These are phyloP conservation scores for Eucommia ulmoides DNA, from an alignment of 257 asterid species.

Conservation along the genomic window DNA sequence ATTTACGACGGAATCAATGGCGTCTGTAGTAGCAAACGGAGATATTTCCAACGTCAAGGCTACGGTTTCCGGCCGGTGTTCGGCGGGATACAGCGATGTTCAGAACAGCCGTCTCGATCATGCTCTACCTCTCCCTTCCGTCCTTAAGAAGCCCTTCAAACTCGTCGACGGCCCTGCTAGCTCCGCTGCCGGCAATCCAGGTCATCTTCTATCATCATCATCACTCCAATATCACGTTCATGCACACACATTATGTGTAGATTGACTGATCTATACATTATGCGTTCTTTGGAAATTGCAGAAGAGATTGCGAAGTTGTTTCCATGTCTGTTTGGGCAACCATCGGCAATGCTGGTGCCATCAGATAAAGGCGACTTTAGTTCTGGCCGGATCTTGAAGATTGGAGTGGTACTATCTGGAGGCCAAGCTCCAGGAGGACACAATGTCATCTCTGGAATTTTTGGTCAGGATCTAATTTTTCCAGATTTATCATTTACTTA, in stretches of 20 bases:
- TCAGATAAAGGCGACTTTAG: constrained; percentile 26
- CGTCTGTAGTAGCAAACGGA: constrained; percentile 23
- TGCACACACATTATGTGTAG: not conserved
- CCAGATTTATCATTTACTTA: no score
- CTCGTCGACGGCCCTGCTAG: constrained; percentile 80
- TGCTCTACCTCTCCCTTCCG: constrained; percentile 79
- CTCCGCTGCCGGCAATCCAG: constrained; percentile 98
- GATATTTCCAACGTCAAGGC: constrained; percentile 19
- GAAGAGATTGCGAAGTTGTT: constrained; percentile 91
- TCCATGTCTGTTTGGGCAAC: constrained; percentile 81
- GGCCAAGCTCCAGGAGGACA: constrained; percentile 99
- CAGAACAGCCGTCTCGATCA: constrained; percentile 86
- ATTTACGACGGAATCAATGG: constrained; percentile 23
- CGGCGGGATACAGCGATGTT: constrained; percentile 77
- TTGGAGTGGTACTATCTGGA: constrained; percentile 93
- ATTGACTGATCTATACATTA: not conserved
- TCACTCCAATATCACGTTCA: not conserved
- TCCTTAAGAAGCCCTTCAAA: constrained; percentile 51
- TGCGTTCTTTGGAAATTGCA: constrained; percentile 8
- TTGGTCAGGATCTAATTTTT: constrained; percentile 47
- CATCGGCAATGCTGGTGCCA: constrained; percentile 69
- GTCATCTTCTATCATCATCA: constrained; percentile 15
- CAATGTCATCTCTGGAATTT: constrained; percentile 92
- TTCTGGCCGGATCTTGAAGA: constrained; percentile 36
- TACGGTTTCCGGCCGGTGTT: constrained; percentile 31